Evolutionary conservation across 2,329 filamentous ascomycete genomes (phyloP).

Genomic region (Aspergillus uvarum): DNA sequence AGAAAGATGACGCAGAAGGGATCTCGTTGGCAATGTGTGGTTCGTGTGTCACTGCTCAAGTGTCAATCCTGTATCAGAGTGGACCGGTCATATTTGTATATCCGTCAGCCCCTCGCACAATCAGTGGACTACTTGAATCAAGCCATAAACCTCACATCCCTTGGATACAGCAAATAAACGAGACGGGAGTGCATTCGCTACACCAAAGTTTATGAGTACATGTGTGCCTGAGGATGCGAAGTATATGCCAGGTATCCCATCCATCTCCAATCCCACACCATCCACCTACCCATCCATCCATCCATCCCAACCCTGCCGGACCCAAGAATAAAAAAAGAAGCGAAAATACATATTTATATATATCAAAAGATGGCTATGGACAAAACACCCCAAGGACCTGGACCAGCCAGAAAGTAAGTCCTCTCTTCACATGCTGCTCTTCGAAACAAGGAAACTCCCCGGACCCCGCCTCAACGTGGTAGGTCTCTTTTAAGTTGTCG

Average conservation of each 20-base stretch:
- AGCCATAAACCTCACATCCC: no score
- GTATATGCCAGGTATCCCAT: background rate
- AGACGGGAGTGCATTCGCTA: background rate
- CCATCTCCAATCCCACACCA: background rate
- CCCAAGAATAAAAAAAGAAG: background rate
- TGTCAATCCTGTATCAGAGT: no score
- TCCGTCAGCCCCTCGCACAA: no score
- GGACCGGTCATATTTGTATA: no score
- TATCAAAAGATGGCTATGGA: background rate
- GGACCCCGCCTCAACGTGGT: background rate
- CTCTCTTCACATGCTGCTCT: background rate
- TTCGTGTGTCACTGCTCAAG: no score
- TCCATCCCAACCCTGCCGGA: background rate
- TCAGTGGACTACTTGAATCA: no score
- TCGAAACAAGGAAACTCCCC: no score
- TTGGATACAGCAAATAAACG: no score
- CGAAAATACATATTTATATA: background rate
- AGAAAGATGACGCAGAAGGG: no score
- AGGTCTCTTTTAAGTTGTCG: background rate
- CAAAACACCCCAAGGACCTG: background rate
- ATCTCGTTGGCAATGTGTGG: no score
- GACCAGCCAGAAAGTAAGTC: background rate
- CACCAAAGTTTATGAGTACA: background rate
- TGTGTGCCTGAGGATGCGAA: background rate
- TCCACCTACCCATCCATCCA: no score